A percentile compares a stretch with the other conserved stretches of the same genome.
Conservation (phyloP, 164 flowering plant species). For the Aristolochia fimbriata region DNA sequence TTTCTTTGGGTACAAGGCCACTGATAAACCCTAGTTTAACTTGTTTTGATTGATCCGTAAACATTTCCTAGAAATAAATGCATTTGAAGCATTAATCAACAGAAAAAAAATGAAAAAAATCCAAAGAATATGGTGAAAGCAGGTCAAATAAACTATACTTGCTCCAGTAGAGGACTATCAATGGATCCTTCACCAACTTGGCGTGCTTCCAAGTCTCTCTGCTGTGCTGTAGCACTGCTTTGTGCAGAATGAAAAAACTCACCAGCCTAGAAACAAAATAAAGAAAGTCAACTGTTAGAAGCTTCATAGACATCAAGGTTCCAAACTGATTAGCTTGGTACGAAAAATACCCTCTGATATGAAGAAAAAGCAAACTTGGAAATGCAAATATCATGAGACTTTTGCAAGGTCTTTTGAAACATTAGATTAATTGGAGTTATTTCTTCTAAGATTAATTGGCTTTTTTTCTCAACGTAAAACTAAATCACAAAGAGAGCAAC, state of each 20-base stretch:
- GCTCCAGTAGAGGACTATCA: constrained; percentile 75
- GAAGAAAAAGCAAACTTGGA: too few relatives aligned
- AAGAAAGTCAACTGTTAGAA: background rate
- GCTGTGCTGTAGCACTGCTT: constrained; percentile 64
- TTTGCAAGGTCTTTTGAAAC: background rate
- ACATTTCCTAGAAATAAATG: constrained; percentile 40
- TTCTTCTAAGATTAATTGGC: background rate
- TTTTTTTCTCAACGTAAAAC: too few relatives aligned
- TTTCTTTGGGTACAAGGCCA: constrained; percentile 89
- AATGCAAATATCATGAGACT: too few relatives aligned
- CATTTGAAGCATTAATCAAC: constrained; percentile 5
- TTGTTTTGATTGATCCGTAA: constrained; percentile 67
- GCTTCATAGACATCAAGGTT: background rate
- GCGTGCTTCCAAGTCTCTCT: constrained; percentile 50
- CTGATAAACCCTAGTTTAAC: constrained; percentile 77
- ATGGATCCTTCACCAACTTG: constrained; percentile 47
- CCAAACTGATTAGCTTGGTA: too few relatives aligned
- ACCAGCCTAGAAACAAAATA: constrained; percentile 46
- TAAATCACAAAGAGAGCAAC: too few relatives aligned
- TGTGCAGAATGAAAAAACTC: constrained; percentile 73
- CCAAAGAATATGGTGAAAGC: background rate
- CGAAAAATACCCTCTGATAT: too few relatives aligned
- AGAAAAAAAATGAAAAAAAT: background rate
- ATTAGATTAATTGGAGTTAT: background rate
- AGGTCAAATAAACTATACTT: constrained; percentile 27